Base-by-base conservation (phyloP, 2,329 filamentous ascomycete species). In the Neodidymelliopsis sp. region DNA sequence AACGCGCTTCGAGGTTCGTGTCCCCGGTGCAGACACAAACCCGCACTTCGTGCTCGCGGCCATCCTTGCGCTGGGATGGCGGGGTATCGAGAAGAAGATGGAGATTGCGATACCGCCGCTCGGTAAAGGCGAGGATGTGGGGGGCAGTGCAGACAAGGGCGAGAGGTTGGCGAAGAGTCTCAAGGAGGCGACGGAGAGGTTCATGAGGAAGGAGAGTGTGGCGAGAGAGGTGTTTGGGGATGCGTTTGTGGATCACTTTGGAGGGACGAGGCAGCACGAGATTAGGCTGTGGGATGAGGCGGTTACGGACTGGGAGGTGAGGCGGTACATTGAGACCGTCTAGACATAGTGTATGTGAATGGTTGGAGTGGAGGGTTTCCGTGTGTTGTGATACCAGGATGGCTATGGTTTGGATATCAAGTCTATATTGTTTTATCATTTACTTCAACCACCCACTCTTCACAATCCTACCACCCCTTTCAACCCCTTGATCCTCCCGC, bases 141-240 rank as follows among this genome's bases (percentile, higher is more conserved):
- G 91, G 30, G 84, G 88, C 12, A 74, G 75, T 2, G 75, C 76
- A 0, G 92, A 96, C 66, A 78, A 84, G 70, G 92, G 92, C 1
- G 81, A 86, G 52, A 80, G 92, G 34, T 75, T 99, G 48, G 91
- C 94, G 19, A 96, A 91, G 79, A 90, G 81, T 49, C 73, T 99
- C 49, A 88, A 88, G 63, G 92, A 97, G 66, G 94, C 93, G 2
- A 94, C 88, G 1, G 84, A 83, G 36, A 81, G 83, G 36, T 97
- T 99, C 67, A 87, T 83, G 77, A 78, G 84, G 22, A 83, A 85
- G 62, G 90, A 83, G 2, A 97, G 93, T 70, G 81, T 97, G 12
- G 94, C 94, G n/a, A 82, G 94, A 48, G 90, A 97, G 70, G 89
- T 96, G 0, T 90, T 99, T 73, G 94, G 94, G 0, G 89, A 97